Evolutionary conservation across 495 filamentous ascomycete genomes (phyloP), one percentile per base, ranked within the genome.

Genomic region (Penicillium pancosmium): DNA sequence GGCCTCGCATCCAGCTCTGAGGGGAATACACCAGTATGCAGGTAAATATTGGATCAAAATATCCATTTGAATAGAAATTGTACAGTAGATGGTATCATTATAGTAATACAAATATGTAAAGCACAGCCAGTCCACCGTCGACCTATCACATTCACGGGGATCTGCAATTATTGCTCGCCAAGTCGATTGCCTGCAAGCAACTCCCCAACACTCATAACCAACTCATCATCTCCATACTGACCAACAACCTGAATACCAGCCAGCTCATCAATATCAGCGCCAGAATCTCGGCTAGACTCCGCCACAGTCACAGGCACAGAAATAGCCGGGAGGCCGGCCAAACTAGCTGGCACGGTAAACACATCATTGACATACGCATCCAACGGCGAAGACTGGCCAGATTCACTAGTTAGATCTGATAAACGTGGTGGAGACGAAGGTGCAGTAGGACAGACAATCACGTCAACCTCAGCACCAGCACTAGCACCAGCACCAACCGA

Each of bases 281-380:
- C 52, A 38, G 59, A 31, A 9, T 31, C 27, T 6, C 6, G 27
- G 5, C 27, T 9, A 31, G 27, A 9, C 27, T 31, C 18, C 7
- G 56, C 18, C 13, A 69, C 58, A 2, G 70, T 70, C 18, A 93
- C 82, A 4, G 94, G 95, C 11, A 98, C 78, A 62, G 91, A 96
- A 43, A 96, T 83, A 16, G 93, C 91, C 11, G 94, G 94, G 35
- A 99, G 76, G 3, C 94, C 95, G 6, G 94, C 95, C 58, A 99
- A 73, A 67, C 90, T 97, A 19, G 95, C 92, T 13, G 94, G 94
- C 8, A 98, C 94, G 0, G 94, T 98, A 71, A 97, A 91, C 13
- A 97, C 91, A 76, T 99, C 94, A 64, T 91, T 96, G 73, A 90
- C 88, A 67, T 96, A 98, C 2, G 83, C 81, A 66, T 86, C 78